Evolutionary conservation across 1,284 basidiomycete genomes (phyloP).

Genomic region (Bjerkandera adusta): DNA sequence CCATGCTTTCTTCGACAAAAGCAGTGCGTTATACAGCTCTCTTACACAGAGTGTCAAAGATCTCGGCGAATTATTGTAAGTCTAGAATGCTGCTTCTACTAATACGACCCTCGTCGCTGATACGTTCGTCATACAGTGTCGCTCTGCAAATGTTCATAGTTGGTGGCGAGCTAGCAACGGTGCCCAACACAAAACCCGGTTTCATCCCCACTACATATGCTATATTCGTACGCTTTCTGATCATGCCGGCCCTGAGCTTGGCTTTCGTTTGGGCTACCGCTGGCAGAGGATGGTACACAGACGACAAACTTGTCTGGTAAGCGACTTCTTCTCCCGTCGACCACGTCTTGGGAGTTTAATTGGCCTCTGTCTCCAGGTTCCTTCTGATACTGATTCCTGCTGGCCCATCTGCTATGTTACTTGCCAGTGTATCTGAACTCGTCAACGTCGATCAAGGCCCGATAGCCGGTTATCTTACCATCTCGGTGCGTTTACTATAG

Average conservation of each 20-base stretch:
- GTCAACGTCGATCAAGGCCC: conserved; percentile 30
- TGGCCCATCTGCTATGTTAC: conserved; percentile 32
- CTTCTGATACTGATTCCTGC: conserved; percentile 30
- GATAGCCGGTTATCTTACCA: conserved; percentile 30
- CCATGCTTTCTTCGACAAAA: conserved; percentile 21
- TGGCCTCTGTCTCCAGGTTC: conserved; percentile 24
- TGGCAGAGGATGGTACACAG: conserved; percentile 28
- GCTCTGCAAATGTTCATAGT: conserved; percentile 31
- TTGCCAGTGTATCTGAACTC: conserved; percentile 31
- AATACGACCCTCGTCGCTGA: background rate
- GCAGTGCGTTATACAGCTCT: conserved; percentile 26
- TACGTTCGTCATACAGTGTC: conserved; percentile 19
- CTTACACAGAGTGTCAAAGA: conserved; percentile 27
- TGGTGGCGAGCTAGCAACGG: conserved; percentile 29
- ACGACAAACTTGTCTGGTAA: conserved; percentile 32
- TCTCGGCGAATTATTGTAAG: conserved; percentile 32
- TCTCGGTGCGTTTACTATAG: conserved; percentile 23
- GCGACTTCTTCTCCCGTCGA: conserved; percentile 11
- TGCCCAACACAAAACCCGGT: conserved; percentile 24
- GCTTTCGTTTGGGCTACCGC: conserved; percentile 30
- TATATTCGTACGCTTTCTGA: conserved; percentile 28
- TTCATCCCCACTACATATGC: conserved; percentile 23
- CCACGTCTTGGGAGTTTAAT: background rate
- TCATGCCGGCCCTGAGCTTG: conserved; percentile 28
- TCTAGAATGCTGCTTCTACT: background rate